Evolutionary conservation across 257 asterid species (phyloP), one percentile per base, ranked within the genome.

Genomic region (Primulina huaijiensis): DNA sequence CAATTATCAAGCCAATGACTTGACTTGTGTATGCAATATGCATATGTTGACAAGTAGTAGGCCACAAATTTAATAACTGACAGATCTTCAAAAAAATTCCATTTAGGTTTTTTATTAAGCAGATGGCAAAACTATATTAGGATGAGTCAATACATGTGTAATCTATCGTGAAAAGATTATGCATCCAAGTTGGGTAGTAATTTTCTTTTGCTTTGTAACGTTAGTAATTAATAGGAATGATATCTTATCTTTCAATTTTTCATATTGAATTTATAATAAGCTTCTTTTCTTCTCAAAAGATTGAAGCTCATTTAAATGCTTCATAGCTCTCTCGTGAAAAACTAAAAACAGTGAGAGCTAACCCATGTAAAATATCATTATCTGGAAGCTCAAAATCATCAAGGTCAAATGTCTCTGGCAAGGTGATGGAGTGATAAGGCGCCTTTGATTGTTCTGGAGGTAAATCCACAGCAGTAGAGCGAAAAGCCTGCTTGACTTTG

Each of bases 311-410:
- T 40, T 57, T 2, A 8, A 67, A 21, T 40, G 33, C 53, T 14
- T 14, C 34, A 60, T 50, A 69, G 56, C 30, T 64, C 40, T 63
- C 64, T 59, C 14, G 50, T 4, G 72, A 30, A 27, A 7, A 29
- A 73, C 27, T 21, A 61, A 69, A 73, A 37, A 58, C 73, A 58
- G 60, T 53, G 60, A 63, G 20, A 78, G 82, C 97, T 70, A 67
- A 91, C 99, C 97, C 88, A 55, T 91, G 96, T 67, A 89, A 85
- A 65, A 85, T 77, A 62, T 94, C 99, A 85, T 76, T 94, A 75
- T 94, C 99, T 62, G 99, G 97, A 78, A 92, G 87, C 85, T 94
- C 99, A 81, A 94, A 94, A 83, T 91, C 98, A 83, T 94, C 99
- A 67, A 94, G 99, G 77, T 94, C 98, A 79, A 94, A 94, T 12